phyloP scores from a whole-genome alignment of 768 basidiomycete genomes.

The Amanita exitialis region DNA sequence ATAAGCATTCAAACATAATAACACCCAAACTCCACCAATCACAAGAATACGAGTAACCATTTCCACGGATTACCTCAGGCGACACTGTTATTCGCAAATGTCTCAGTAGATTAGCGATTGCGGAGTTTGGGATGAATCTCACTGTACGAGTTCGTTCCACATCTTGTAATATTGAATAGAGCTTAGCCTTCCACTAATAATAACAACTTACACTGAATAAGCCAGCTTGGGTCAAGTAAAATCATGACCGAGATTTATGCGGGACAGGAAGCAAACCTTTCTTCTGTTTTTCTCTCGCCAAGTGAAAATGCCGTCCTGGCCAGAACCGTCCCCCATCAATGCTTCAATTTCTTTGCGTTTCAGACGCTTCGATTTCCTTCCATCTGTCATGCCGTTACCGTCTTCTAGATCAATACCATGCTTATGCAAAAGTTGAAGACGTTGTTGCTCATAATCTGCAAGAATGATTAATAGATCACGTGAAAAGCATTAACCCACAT shows the following conservation, averaged over 20 bases:
- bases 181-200: slow-evolving; percentile 5
- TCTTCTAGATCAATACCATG: slow-evolving; percentile 95
- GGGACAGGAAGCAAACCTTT: slow-evolving; percentile 42
- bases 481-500: slow-evolving; percentile 34
- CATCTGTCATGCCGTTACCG: slow-evolving; percentile 51
- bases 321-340: slow-evolving; percentile 77
- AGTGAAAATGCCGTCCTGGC: slow-evolving; percentile 79
- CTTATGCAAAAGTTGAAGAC: slow-evolving; percentile 78
- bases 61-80: slow-evolving; percentile 82
- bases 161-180: slow-evolving; percentile 35
- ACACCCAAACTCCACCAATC: slow-evolving; percentile 99
- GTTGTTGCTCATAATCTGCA: slow-evolving; percentile 90
- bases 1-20: slow-evolving; percentile 94
- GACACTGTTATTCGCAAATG: slow-evolving; percentile 48
- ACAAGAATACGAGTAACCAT: slow-evolving; percentile 89
- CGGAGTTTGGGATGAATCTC: slow-evolving; percentile 23
- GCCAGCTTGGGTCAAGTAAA: slow-evolving; percentile 44
- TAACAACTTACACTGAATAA: slow-evolving; percentile 69
- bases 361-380: slow-evolving; percentile 68
- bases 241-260: slow-evolving; percentile 13
- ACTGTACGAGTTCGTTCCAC: slow-evolving; percentile 85
- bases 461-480: slow-evolving; percentile 11
- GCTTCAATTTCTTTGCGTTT: slow-evolving; percentile 74
- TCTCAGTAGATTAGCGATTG: slow-evolving; percentile 8
- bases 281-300: slow-evolving; percentile 92